Percentiles rank a stretch among this genome's conserved stretches.
These are phyloP conservation scores for Pisolithus orientalis DNA, from an alignment of 768 basidiomycete genomes.

Conservation along the genomic window DNA sequence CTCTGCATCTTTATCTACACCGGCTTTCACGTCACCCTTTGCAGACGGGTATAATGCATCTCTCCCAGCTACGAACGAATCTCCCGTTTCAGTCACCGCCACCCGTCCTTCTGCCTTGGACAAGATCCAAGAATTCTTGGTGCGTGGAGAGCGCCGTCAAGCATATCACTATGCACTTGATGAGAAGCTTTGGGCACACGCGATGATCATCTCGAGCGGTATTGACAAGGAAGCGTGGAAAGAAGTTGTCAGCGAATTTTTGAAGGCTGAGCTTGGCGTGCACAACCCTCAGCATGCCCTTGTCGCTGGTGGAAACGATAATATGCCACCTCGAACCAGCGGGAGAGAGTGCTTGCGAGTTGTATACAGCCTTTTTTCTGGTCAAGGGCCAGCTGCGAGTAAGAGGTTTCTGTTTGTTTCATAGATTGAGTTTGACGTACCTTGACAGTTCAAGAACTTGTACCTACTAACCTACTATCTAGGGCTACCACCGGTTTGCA, in stretches of 20 bases:
- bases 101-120: constrained; percentile 62
- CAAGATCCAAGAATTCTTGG: constrained; percentile 71
- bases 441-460: constrained; percentile 63
- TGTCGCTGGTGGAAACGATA: constrained; percentile 15
- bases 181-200: constrained; percentile 91
- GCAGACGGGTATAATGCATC: constrained; percentile 13
- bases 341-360: constrained; percentile 72
- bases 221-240: constrained; percentile 94
- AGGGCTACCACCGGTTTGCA: constrained; percentile 34
- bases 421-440: constrained; percentile 4
- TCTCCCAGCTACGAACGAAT: constrained; percentile 34
- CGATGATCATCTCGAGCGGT: constrained; percentile 88
- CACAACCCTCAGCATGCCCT: constrained; percentile 22
- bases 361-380: constrained; percentile 79
- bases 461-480: constrained; percentile 51
- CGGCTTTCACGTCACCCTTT: constrained; percentile 27
- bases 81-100: constrained; percentile 50
- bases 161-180: constrained; percentile 88
- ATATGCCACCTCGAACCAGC: constrained; percentile 26
- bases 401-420: constrained; percentile 17
- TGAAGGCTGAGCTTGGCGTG: constrained; percentile 64
- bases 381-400: constrained; percentile 77
- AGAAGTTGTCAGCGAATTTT: constrained; percentile 81
- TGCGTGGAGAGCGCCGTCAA: constrained; percentile 77
- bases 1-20: constrained; percentile 12